Base-by-base conservation (phyloP, 441 rosid genomes). In the Pelargonium exstipulatum region DNA sequence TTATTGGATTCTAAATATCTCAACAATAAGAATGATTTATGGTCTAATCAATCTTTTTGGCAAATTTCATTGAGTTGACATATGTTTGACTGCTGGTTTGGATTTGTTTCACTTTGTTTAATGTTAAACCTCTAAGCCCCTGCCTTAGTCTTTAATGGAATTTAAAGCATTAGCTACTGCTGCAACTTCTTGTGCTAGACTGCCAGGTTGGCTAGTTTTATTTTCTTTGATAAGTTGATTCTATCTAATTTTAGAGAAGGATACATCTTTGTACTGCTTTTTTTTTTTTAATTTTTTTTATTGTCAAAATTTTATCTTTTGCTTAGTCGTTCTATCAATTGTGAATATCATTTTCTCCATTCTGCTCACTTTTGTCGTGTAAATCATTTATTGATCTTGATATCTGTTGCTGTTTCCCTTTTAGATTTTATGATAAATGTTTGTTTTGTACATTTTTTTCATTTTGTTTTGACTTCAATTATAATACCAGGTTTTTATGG, bases 401-500 rank as follows among this genome's bases (percentile, higher is more conserved):
- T 60, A 60, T 60, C 35, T 5, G n/a, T 60, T 60, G 24, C 32
- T 60, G 37, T 60, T 22, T 22, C 64, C 37, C 64, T 22, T 60
- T 60, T 2, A 22, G 37, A 60, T 63, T 29, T 12, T 29, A 24
- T 32, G 66, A 61, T 61, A 61, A 5, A 61, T 62, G 29, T 62
- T 10, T 49, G 32, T 62, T 32, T 13, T 32, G 46, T 7, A 37
- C n/a, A 29, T 69, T 66, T 29, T 60, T 4, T 66, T 48, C 61
- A 35, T 55, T 57, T 60, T 58, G 18, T 61, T 69, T 48, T 66
- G 69, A 16, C 40, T 61, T 12, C 55, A 71, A 67, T 13, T 20
- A 64, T 43, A 51, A 65, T 77, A 67, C 60, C 84, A 95, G 99
- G 96, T 92, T 71, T 95, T 95, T 82, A 82, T 95, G 74, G 95